A percentile compares a stretch with the other conserved stretches of the same genome.
Conservation (phyloP, 768 basidiomycete genomes). For the Termitomyces sp. region DNA sequence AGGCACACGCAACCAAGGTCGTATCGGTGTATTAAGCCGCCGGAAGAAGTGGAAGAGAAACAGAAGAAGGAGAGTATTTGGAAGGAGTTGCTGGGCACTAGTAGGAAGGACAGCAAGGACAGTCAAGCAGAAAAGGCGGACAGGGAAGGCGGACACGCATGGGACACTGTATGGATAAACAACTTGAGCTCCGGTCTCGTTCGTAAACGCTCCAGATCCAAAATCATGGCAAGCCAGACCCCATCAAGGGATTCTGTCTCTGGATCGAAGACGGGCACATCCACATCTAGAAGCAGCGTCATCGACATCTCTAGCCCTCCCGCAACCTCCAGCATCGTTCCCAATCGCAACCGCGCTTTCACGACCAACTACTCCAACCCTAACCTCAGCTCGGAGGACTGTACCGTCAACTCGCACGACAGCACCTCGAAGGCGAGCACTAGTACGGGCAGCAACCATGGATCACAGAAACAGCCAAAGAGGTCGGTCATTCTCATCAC, state of each 20-base stretch:
- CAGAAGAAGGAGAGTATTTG: background rate
- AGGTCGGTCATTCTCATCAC: slow-evolving; percentile 1
- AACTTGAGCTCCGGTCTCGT: background rate
- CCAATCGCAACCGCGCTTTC: background rate
- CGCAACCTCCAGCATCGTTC: background rate
- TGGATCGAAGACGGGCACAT: background rate
- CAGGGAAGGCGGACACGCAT: slow-evolving; percentile 3
- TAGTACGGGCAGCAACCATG: background rate
- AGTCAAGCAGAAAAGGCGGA: slow-evolving; percentile 1
- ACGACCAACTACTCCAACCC: background rate
- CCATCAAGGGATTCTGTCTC: background rate
- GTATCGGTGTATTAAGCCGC: slow-evolving; percentile 18
- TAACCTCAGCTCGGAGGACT: too few species aligned
- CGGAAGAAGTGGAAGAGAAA: background rate
- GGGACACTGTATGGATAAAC: background rate
- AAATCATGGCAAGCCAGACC: background rate
- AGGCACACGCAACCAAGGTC: slow-evolving; percentile 19
- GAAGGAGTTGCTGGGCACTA: background rate
- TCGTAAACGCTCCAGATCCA: slow-evolving; percentile 3
- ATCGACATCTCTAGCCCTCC: slow-evolving; percentile 12
- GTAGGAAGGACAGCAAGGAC: slow-evolving; percentile 1
- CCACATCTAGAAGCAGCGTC: slow-evolving; percentile 8
- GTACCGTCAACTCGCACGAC: background rate
- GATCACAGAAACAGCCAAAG: background rate
- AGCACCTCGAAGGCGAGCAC: background rate